Base-by-base conservation (phyloP, 805 yeast species). In the Tetrapisispora taiwanensis region DNA sequence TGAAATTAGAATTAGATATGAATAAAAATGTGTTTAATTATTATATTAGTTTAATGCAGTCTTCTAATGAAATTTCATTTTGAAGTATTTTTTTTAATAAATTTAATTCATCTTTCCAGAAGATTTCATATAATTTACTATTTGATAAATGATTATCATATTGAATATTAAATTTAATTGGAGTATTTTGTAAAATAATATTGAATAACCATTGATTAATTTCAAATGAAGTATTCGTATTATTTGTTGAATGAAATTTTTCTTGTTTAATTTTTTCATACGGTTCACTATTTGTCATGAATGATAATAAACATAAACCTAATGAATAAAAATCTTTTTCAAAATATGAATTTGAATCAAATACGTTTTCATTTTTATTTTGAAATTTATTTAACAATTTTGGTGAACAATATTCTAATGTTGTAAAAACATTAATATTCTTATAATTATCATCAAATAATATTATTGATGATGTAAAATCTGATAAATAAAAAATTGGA, bases 361-460 rank as follows among this genome's bases (percentile, higher is more conserved):
- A 7, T 12, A 7, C 31, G 14, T 28, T 22, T 22, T 28, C 10
- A 28, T 12, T 28, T 28, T 36, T n/a, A 36, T 24, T 26, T 6
- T 26, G 30, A n/a, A 36, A 36, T 15, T 24, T 12, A 20, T 14
- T 14, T 15, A 51, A 36, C 28, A 43, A 37, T 20, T 53, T 54
- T 4, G 55, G 54, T 17, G 54, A 46, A 44, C 54, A 53, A 39
- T 53, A 53, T 26, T 53, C 55, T 30, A 51, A 38, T 7, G 58
- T 53, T 10, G 53, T 41, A 5, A 46, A 47, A n/a, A 52, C 7
- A 32, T 18, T 35, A 19, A n/a, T n/a, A 36, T 34, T 9, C 30
- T 17, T 22, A 44, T 40, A 28, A 22, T 19, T 3, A 19, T 19
- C 20, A 9, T 13, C 9, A 31, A 30, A 19, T 13, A 30, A 20